phyloP scores from a whole-genome alignment of 768 basidiomycete genomes.

The Lactarius evosmus region DNA sequence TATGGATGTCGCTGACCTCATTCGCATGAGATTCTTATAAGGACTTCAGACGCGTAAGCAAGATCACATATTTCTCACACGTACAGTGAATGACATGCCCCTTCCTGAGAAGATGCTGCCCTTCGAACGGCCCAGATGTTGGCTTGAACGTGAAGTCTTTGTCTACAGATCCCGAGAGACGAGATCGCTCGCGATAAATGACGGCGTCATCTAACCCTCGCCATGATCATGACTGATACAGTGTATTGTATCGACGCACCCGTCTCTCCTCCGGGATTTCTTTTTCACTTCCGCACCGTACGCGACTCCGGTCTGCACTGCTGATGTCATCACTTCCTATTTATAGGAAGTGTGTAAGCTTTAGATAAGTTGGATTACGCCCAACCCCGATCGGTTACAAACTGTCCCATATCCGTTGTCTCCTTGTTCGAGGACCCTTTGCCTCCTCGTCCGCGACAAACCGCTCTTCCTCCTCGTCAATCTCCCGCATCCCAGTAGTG shows the following conservation, averaged over 20 bases:
- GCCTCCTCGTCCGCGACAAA: conserved; percentile 44
- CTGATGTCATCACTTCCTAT: neutral
- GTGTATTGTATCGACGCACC: too few species aligned
- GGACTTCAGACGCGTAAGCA: neutral
- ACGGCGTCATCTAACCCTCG: too few species aligned
- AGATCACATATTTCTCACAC: neutral
- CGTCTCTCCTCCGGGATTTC: too few species aligned
- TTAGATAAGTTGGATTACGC: conserved; percentile 2
- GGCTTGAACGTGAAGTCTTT: neutral
- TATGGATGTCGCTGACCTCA: neutral
- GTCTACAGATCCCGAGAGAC: neutral
- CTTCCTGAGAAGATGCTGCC: too few species aligned
- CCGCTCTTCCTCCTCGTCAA: conserved; percentile 60
- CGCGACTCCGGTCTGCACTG: too few species aligned
- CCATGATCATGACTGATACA: too few species aligned
- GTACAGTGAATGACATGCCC: neutral
- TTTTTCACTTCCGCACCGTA: too few species aligned
- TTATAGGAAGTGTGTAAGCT: neutral
- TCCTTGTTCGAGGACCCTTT: conserved; percentile 30
- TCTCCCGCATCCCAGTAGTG: conserved; percentile 52
- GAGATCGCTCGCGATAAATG: neutral
- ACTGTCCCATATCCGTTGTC: conserved; percentile 32
- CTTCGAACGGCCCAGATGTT: too few species aligned
- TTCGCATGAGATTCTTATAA: neutral
- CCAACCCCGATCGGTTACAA: conserved; percentile 25